Base-by-base conservation (phyloP, 83 land plant species). In the Picea abies region DNA sequence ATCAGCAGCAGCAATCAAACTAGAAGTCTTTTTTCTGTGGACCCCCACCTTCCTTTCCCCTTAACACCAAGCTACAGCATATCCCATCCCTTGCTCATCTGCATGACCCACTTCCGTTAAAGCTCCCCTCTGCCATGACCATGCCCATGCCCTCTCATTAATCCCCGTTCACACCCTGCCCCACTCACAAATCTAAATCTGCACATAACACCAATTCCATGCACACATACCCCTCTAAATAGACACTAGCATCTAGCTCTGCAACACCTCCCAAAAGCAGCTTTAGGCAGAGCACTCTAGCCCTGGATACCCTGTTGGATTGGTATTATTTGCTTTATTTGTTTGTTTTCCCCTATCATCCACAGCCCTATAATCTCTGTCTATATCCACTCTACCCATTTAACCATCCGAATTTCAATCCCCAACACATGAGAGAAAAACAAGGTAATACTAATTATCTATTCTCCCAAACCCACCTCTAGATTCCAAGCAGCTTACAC, bases 91-190 rank as follows among this genome's bases (percentile, higher is more conserved):
- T 72, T 73, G 77, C 77, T 73, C 77, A 73, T 47, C 77, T 47
- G 77, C 77, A 44, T 73, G 77, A 73, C 77, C 77, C 58, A 73
- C 77, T 73, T 73, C 77, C 25, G 77, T 73, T 73, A 73, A 73
- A 73, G 77, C 77, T 41, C 56, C 47, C 76, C 26, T 71, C 71
- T 22, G 14, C 71, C 19, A 20, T 41, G 35, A n/a, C 44, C 77
- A 73, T 73, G 77, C 58, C 52, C 77, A 73, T 73, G 77, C 77
- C 47, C 77, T 73, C 49, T 32, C 22, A 41, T n/a, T 44, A n/a
- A 73, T 73, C 77, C 58, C 19, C 39, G 52, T 23, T 52, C 77
- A 49, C 77, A 73, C 77, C 47, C 56, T 39, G 22, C 75, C 73
- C 75, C 49, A 35, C 41, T 44, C 56, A 16, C 37, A 73, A 22